Evolutionary conservation across 2,329 filamentous ascomycete genomes (phyloP).

Genomic region (Pezicula radicicola): DNA sequence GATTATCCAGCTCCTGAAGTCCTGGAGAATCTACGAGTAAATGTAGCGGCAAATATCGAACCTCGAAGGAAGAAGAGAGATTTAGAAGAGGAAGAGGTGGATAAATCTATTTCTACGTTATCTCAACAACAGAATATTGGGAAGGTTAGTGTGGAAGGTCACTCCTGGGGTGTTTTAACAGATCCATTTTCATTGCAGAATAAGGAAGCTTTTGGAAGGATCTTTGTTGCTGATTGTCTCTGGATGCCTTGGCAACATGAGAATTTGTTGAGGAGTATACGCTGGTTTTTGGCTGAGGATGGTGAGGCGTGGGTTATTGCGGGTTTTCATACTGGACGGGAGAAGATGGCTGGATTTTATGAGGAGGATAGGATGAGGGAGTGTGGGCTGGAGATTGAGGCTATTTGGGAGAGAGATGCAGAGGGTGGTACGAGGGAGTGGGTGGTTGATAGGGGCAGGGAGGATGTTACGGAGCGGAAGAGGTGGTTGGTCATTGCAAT

Average conservation of each 20-base stretch:
- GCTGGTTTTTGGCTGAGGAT: constrained; percentile 52
- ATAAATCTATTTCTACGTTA: too few relatives aligned
- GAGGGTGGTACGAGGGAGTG: constrained; percentile 61
- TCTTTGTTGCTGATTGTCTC: constrained; percentile 70
- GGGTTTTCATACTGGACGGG: constrained; percentile 69
- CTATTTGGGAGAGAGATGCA: constrained; percentile 67
- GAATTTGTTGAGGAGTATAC: constrained; percentile 61
- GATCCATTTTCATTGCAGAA: constrained; percentile 17
- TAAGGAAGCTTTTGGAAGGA: constrained; percentile 50
- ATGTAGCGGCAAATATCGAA: constrained; percentile 51
- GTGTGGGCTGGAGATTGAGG: constrained; percentile 56
- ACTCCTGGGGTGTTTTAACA: constrained; percentile 58
- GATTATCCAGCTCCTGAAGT: constrained; percentile 66
- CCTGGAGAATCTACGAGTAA: constrained; percentile 54
- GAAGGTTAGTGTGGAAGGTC: constrained; percentile 50
- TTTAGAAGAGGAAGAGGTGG: constrained; percentile 1
- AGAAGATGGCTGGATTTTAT: constrained; percentile 65
- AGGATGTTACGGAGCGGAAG: constrained; percentile 62
- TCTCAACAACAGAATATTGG: background rate
- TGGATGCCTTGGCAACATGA: constrained; percentile 74
- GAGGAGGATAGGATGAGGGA: constrained; percentile 40
- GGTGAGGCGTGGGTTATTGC: constrained; percentile 61
- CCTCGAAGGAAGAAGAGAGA: constrained; percentile 6
- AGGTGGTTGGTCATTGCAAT: constrained; percentile 65
- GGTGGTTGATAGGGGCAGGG: constrained; percentile 55